phyloP scores from a whole-genome alignment of 768 basidiomycete genomes.

The Macrolepiota fuliginosa region DNA sequence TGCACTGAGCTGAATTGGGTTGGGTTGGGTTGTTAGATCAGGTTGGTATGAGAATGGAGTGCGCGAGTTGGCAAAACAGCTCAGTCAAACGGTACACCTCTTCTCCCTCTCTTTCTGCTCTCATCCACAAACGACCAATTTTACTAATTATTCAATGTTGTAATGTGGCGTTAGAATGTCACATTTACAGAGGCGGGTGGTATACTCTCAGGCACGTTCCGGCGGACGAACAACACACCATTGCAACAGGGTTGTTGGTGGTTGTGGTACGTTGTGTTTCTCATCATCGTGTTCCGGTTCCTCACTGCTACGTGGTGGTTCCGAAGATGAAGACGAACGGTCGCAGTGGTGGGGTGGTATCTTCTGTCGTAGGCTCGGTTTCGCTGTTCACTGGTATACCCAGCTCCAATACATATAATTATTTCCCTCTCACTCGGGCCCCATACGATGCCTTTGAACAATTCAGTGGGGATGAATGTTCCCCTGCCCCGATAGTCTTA shows the following conservation, averaged over 20 bases:
- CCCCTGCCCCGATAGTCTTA: no score
- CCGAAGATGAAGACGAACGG: slow-evolving; percentile 52
- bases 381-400: neutral
- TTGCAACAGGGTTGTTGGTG: slow-evolving; percentile 87
- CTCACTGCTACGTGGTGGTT: slow-evolving; percentile 96
- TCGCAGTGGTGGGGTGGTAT: no score
- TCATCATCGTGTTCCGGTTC: slow-evolving; percentile 92
- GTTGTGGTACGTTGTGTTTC: slow-evolving; percentile 93
- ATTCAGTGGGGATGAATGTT: no score
- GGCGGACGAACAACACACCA: slow-evolving; percentile 97
- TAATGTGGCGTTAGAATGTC: slow-evolving; percentile 67
- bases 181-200: slow-evolving; percentile 91
- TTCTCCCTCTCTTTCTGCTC: neutral
- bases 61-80: slow-evolving; percentile 76
- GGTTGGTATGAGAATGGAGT: slow-evolving; percentile 79
- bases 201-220: slow-evolving; percentile 88
- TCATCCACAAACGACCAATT: slow-evolving; percentile 1
- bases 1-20: neutral
- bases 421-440: no score
- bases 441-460: no score
- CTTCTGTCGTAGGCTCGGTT: neutral
- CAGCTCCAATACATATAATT: neutral
- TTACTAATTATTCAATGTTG: neutral
- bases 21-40: slow-evolving; percentile 57
- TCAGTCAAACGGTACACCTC: slow-evolving; percentile 85